Base-by-base conservation (phyloP, 1,284 basidiomycete genomes). In the Pisolithus thermaeus region DNA sequence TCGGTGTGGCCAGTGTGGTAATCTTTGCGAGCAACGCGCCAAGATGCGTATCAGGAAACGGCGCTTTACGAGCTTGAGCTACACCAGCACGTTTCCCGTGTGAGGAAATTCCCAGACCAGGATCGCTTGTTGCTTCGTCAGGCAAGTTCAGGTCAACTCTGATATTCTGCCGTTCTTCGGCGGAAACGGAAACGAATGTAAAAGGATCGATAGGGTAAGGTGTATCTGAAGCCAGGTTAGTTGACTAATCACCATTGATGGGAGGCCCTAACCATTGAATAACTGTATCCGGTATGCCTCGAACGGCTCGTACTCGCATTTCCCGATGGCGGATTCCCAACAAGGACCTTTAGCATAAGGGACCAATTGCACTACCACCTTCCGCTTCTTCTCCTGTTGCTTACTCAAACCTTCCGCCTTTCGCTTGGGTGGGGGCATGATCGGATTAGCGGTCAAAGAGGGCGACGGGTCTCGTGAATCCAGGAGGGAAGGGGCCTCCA, bases 121-220 rank as follows among this genome's bases (percentile, higher is more conserved):
- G 60, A 30, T 37, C 47, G 47, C 54, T 39, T 40, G 58, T 50
- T 38, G 67, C 37, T 40, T 61, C 62, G 22, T 68, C 54, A n/a
- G 72, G 73, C 23, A 74, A 61, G 12, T 63, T 61, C 7, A 46
- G 6, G 55, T 62, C 45, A 67, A 59, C 44, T 51, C 61, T 67
- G 61, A 44, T 58, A 61, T 54, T 63, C 51, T 59, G 63, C 53
- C 55, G 50, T 52, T 68, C 53, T 45, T 74, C 73, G 28, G 77
- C 65, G 3, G 72, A 59, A 4, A 67, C 68, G 2, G 88, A 84
- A 23, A 84, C 73, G 58, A 80, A 92, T 2, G 79, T 79, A 69
- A 92, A 91, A 0, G 90, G 90, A 64, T 93, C 76, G 49, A 93
- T 75, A 7, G 84, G 80, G 56, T 78, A 76, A 16, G 84, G 78